Evolutionary conservation across 2,329 filamentous ascomycete species (phyloP).

Genomic region (Sarocladiaceae sp.): DNA sequence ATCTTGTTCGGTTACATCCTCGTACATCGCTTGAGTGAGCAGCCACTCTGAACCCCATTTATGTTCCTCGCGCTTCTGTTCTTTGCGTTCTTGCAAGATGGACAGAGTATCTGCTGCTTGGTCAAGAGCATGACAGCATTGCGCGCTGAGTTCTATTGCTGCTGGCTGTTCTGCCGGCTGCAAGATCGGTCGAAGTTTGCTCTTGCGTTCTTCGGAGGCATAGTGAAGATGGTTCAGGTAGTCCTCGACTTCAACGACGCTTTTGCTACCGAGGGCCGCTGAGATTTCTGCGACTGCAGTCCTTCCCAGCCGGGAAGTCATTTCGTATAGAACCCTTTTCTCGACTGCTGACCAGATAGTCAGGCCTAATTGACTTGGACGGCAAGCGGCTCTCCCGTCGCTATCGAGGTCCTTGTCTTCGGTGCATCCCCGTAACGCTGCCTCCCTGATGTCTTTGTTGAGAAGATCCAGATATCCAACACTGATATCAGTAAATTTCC

Average conservation of each 20-base stretch:
- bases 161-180: conserved; percentile 59
- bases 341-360: conserved; percentile 67
- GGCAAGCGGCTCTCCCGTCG: conserved; percentile 18
- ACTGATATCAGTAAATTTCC: conserved; percentile 39
- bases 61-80: conserved; percentile 54
- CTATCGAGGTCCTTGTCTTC: conserved; percentile 20
- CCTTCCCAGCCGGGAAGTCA: conserved; percentile 59
- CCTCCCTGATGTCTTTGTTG: conserved; percentile 56
- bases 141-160: conserved; percentile 65
- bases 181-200: conserved; percentile 27
- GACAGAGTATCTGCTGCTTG: conserved; percentile 63
- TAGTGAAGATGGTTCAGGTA: conserved; percentile 62
- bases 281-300: conserved; percentile 61
- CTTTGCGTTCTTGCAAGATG: conserved; percentile 58
- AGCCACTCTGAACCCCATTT: conserved; percentile 65
- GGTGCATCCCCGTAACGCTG: conserved; percentile 31
- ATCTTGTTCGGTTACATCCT: conserved; percentile 15
- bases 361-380: conserved; percentile 59
- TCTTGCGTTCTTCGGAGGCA: conserved; percentile 35
- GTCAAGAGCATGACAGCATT: conserved; percentile 64
- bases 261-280: conserved; percentile 63
- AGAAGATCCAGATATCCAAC: conserved; percentile 44
- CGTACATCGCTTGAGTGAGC: conserved; percentile 42
- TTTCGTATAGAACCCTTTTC: conserved; percentile 66
- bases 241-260: conserved; percentile 65